Evolutionary conservation across 306 rosid species (phyloP).

Genomic region (Erythrophleum fordii): DNA sequence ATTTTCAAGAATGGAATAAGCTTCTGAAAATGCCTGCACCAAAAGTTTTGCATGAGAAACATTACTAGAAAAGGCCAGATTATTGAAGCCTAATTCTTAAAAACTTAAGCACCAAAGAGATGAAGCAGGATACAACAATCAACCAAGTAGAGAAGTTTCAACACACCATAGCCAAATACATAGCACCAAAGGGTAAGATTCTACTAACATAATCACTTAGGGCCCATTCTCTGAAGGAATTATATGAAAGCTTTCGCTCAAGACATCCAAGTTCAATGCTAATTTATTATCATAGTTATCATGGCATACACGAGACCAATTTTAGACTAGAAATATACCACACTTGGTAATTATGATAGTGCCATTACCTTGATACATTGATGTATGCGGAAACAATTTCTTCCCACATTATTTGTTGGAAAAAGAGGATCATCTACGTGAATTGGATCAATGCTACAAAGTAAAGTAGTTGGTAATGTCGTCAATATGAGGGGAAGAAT

Average conservation of each 20-base stretch:
- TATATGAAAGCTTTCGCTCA: background rate
- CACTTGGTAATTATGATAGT: background rate
- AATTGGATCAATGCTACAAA: conserved; percentile 90
- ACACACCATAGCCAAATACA: no score
- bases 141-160: background rate
- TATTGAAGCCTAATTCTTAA: background rate
- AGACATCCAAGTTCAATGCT: background rate
- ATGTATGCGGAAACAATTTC: conserved; percentile 97
- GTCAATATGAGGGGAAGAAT: conserved; percentile 12
- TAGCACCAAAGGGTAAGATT: no score
- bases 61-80: background rate
- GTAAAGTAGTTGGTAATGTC: conserved; percentile 29
- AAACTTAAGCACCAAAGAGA: background rate
- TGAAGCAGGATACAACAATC: background rate
- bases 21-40: conserved; percentile 72
- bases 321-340: background rate
- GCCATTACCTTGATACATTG: conserved; percentile 90
- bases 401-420: conserved; percentile 89
- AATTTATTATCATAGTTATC: background rate
- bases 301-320: background rate
- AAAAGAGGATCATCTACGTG: conserved; percentile 96
- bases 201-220: no score
- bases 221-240: background rate
- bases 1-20: conserved; percentile 63
- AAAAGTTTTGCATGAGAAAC: conserved; percentile 19